Conservation (phyloP, 164 flowering plant genomes). For the Aristolochia contorta region DNA sequence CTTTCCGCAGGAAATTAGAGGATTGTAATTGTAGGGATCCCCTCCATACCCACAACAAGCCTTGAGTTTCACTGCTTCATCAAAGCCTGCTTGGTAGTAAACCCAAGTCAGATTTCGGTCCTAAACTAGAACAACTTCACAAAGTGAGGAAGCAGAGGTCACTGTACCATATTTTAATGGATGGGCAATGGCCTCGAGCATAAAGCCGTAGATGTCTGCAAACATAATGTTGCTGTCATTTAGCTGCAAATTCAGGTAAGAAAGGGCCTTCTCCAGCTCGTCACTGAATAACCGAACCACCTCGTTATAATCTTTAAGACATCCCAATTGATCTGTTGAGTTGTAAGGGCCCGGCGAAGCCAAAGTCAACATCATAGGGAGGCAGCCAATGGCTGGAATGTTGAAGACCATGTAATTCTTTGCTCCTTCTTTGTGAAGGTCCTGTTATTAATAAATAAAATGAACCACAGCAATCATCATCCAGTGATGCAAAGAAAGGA, state of each 20-base stretch:
- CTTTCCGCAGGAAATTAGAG: constrained; percentile 11
- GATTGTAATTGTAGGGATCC: constrained; percentile 14
- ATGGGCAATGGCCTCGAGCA: constrained; percentile 7
- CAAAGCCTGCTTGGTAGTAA: constrained; percentile 13
- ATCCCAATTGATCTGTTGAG: constrained; percentile 16
- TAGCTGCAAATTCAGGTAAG: constrained; percentile 2
- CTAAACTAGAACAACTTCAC: not conserved
- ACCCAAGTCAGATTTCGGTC: not conserved
- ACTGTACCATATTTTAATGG: constrained; percentile 15
- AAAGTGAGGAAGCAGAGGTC: not conserved
- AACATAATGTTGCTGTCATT: constrained; percentile 5
- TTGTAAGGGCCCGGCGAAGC: constrained; percentile 15
- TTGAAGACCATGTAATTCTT: constrained; percentile 17
- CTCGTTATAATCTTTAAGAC: constrained; percentile 16
- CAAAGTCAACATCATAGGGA: constrained; percentile 6
- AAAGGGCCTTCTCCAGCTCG: constrained; percentile 10
- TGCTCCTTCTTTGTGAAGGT: constrained; percentile 19
- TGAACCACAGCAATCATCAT: too few relatives aligned
- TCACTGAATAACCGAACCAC: constrained; percentile 7
- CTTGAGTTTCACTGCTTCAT: constrained; percentile 13
- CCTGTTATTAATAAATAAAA: constrained; percentile 11
- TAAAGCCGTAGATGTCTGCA: constrained; percentile 14
- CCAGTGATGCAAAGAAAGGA: too few relatives aligned
- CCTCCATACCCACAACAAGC: constrained; percentile 20
- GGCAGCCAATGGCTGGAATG: constrained; percentile 16